These are phyloP conservation scores for Diutina sp. DNA, from an alignment of 1,139 yeast genomes.

Conservation along the genomic window DNA sequence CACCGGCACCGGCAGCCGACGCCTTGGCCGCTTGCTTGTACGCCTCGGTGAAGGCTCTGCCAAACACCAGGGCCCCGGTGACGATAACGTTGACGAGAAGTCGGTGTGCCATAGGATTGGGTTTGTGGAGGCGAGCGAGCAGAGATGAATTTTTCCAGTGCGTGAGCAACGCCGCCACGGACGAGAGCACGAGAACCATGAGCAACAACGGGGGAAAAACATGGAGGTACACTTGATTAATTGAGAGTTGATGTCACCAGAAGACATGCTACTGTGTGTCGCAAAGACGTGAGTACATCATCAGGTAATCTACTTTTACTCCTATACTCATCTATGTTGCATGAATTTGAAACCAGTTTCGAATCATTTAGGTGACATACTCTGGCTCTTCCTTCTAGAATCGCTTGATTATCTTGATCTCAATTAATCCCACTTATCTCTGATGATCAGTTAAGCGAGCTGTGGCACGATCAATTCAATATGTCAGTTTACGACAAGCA, in stretches of 20 bases:
- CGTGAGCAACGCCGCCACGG: not conserved
- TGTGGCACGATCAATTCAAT: no score
- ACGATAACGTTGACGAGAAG: slow-evolving; percentile 77
- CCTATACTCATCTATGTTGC: no score
- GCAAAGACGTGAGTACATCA: no score
- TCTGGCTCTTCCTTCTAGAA: no score
- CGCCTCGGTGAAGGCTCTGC: slow-evolving; percentile 93
- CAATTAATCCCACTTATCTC: not conserved
- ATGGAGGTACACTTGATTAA: no score
- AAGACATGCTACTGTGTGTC: no score
- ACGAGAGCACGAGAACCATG: not conserved
- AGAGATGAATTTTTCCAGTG: not conserved
- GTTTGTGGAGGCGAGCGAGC: not conserved
- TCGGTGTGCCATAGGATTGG: slow-evolving; percentile 67
- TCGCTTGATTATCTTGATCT: not conserved
- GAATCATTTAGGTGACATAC: no score
- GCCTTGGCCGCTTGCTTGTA: slow-evolving; percentile 93
- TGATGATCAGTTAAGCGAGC: not conserved
- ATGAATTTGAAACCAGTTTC: no score
- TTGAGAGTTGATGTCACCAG: no score
- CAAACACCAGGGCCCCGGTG: slow-evolving; percentile 93
- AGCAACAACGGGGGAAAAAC: no score
- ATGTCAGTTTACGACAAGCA: no score
- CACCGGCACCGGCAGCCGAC: slow-evolving; percentile 41
- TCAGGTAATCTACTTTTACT: no score